phyloP scores from a whole-genome alignment of 2,329 filamentous ascomycete species.

The Diplocarpon rosae region DNA sequence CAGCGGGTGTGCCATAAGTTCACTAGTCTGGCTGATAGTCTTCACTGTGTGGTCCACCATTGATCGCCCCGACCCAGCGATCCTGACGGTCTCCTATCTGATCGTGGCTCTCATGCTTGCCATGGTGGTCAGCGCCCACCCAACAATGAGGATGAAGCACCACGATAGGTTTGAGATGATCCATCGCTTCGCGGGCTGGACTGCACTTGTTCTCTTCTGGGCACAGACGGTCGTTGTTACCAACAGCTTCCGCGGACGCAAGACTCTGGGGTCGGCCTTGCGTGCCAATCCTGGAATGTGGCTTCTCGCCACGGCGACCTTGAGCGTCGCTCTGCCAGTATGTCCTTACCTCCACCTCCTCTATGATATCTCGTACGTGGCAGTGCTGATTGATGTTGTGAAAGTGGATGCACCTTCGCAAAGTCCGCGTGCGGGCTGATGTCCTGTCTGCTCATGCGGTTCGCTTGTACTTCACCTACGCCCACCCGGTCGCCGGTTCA shows the following conservation, averaged over 20 bases:
- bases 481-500: constrained; percentile 44
- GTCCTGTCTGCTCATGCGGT: constrained; percentile 62
- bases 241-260: constrained; percentile 30
- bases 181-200: constrained; percentile 68
- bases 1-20: constrained; percentile 38
- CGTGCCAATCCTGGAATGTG: constrained; percentile 47
- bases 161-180: constrained; percentile 62
- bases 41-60: constrained; percentile 23
- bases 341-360: background rate
- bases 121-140: constrained; percentile 54
- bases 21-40: constrained; percentile 36
- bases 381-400: background rate
- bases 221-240: constrained; percentile 45
- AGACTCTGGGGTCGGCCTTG: constrained; percentile 28
- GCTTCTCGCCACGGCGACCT: constrained; percentile 53
- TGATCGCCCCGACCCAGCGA: constrained; percentile 19
- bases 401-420: constrained; percentile 59
- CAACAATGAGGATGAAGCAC: constrained; percentile 46
- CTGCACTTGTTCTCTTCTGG: constrained; percentile 54
- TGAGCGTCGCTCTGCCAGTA: constrained; percentile 51
- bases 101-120: constrained; percentile 45
- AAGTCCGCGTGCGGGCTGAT: constrained; percentile 53
- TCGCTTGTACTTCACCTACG: constrained; percentile 57
- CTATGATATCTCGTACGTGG: background rate
- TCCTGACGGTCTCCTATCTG: constrained; percentile 41